Conservation (phyloP, 2,329 filamentous ascomycete genomes). For the Fusarium coffeatum region DNA sequence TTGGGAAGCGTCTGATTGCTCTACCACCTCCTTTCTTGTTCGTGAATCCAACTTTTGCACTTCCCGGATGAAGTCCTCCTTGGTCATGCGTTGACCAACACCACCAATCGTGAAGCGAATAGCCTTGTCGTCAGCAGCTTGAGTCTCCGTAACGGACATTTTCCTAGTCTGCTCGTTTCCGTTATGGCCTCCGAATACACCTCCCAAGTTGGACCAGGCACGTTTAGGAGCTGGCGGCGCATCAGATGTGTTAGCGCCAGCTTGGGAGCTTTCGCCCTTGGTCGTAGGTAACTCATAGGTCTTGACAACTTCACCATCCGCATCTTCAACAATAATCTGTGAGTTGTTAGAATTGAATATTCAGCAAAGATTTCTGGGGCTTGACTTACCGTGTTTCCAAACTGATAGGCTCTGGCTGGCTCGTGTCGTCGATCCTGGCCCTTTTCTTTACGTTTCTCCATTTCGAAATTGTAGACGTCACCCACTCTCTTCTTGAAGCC, state of each 20-base stretch:
- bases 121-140: constrained; percentile 74
- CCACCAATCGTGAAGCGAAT: constrained; percentile 82
- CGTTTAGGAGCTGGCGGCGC: constrained; percentile 56
- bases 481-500: constrained; percentile 63
- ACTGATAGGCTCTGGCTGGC: constrained; percentile 85
- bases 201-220: constrained; percentile 63
- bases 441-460: constrained; percentile 72
- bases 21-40: constrained; percentile 66
- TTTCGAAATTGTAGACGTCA: constrained; percentile 68
- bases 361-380: background rate
- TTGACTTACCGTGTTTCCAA: constrained; percentile 76
- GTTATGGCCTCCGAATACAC: constrained; percentile 29
- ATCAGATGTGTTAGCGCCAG: constrained; percentile 53
- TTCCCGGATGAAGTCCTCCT: constrained; percentile 81
- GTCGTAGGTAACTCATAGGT: constrained; percentile 78
- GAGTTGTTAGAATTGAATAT: constrained; percentile 45
- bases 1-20: constrained; percentile 61
- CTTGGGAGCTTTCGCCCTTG: constrained; percentile 52
- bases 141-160: constrained; percentile 57
- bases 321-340: constrained; percentile 87
- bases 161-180: constrained; percentile 54
- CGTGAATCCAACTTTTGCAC: constrained; percentile 78
- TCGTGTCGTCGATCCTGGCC: constrained; percentile 72
- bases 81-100: constrained; percentile 80
- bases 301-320: constrained; percentile 87